Percentiles rank a stretch among this genome's conserved stretches.
Evolutionary conservation across 2,329 filamentous ascomycete species (phyloP).

Genomic region (Cladosporium phlei): DNA sequence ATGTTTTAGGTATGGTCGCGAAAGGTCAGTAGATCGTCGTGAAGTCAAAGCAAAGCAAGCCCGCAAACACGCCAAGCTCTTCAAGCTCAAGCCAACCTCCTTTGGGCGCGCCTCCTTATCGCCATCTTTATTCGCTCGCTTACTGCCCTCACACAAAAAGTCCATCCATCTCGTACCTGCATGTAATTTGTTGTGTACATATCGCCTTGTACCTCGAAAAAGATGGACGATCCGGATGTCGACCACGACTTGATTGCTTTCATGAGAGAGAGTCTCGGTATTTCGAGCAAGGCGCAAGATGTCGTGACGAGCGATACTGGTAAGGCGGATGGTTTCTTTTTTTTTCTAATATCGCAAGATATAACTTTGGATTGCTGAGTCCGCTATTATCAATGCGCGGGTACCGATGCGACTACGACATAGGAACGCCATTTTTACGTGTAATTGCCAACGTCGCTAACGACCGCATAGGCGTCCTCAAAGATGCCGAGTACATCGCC

Average conservation of each 20-base stretch:
- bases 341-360: no score
- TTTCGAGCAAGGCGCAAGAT: constrained; percentile 20
- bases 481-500: constrained; percentile 79
- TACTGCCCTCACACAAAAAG: constrained; percentile 6
- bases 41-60: no score
- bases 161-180: constrained; percentile 5
- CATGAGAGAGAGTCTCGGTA: constrained; percentile 70
- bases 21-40: no score
- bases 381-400: no score
- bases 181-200: no score
- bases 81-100: constrained; percentile 6
- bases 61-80: constrained; percentile 5
- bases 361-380: no score
- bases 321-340: constrained; percentile 17
- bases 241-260: constrained; percentile 84
- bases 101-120: background rate
- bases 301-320: constrained; percentile 30
- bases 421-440: no score
- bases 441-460: no score
- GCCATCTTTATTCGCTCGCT: constrained; percentile 8
- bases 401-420: no score
- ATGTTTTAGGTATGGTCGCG: no score
- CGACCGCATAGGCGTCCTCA: constrained; percentile 60
- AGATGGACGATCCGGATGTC: constrained; percentile 89
- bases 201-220: no score